Percentiles rank a stretch among this genome's conserved stretches.
Conservation (phyloP, 2,329 filamentous ascomycete genomes). For the Cordyceps farinosa region DNA sequence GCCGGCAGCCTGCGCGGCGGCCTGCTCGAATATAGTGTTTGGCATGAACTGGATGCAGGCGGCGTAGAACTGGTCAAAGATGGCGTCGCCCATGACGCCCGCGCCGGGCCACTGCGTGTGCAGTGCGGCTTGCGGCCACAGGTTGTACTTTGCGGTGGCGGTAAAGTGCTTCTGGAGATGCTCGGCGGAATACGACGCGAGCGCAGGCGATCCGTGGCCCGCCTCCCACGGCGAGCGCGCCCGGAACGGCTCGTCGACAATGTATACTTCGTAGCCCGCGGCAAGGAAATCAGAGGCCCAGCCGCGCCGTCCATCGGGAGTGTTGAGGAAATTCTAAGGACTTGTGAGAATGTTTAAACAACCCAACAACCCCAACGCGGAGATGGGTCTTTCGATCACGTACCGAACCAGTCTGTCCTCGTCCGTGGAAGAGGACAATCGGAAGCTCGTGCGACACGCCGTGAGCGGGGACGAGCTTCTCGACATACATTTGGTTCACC, state of each 20-base stretch:
- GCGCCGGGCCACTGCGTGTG: constrained; percentile 44
- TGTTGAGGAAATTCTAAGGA: constrained; percentile 43
- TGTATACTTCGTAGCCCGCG: constrained; percentile 45
- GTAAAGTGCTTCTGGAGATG: constrained; percentile 38
- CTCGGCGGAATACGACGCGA: constrained; percentile 32
- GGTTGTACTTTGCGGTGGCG: constrained; percentile 29
- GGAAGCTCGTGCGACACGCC: constrained; percentile 29
- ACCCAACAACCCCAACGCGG: not conserved
- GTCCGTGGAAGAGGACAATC: constrained; percentile 42
- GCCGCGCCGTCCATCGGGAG: constrained; percentile 43
- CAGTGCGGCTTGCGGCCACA: constrained; percentile 37
- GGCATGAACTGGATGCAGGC: constrained; percentile 37
- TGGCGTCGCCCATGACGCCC: constrained; percentile 36
- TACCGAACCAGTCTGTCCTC: constrained; percentile 39
- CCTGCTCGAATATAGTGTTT: constrained; percentile 34
- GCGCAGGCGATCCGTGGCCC: constrained; percentile 23
- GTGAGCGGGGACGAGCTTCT: constrained; percentile 38
- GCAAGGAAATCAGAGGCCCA: constrained; percentile 47
- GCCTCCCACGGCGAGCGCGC: constrained; percentile 43
- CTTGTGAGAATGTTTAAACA: not conserved
- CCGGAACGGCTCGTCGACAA: constrained; percentile 44
- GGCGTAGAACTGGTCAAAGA: constrained; percentile 41
- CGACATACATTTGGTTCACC: constrained; percentile 52
- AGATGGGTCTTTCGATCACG: constrained; percentile 17
- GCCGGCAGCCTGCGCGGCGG: constrained; percentile 36